Base-by-base conservation (phyloP, 805 yeast species). In the Torulaspora delbrueckii region DNA sequence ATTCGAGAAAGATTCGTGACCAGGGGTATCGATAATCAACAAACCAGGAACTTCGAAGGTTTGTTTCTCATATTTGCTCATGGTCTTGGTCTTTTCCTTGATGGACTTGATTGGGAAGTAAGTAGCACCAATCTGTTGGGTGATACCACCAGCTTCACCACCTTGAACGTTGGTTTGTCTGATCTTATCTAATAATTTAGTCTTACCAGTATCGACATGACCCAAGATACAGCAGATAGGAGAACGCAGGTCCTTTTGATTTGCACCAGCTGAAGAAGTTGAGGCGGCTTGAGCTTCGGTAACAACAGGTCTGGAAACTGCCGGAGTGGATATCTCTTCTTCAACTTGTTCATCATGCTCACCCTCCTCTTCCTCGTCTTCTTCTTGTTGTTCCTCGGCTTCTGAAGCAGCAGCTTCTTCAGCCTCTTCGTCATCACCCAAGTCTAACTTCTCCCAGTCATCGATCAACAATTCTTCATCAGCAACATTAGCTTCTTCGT, bases 111-210 rank as follows among this genome's bases (percentile, higher is more conserved):
- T 89, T 51, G 99, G 99, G 87, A 93, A 93, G 68, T 93, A 93
- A 18, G 99, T 93, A 46, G 99, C 99, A 80, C 99, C 99, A 65
- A 93, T 93, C 73, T 93, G 99, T 78, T 93, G 99, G 54, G 99
- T 93, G 68, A 93, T 93, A 75, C 99, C 99, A 75, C 99, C 99
- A 45, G 99, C 99, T 74, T 93, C 99, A 65, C 99, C 99, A 68
- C 97, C 99, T 75, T 93, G 99, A 51, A 93, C 99, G 64, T 93
- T 93, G 34, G 98, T 93, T 74, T 91, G 97, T 74, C 99, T 91
- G 58, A 93, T 83, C 71, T 93, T 93, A 67, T 93, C 99, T 67
- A 93, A 77, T 55, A 93, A 78, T 68, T 93, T 93, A 56, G 99
- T 93, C 72, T 93, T 93, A 82, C 99, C 99, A 47, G 99, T 93